Conservation (phyloP, 495 filamentous ascomycete genomes). For the Aspergillus sparsus region DNA sequence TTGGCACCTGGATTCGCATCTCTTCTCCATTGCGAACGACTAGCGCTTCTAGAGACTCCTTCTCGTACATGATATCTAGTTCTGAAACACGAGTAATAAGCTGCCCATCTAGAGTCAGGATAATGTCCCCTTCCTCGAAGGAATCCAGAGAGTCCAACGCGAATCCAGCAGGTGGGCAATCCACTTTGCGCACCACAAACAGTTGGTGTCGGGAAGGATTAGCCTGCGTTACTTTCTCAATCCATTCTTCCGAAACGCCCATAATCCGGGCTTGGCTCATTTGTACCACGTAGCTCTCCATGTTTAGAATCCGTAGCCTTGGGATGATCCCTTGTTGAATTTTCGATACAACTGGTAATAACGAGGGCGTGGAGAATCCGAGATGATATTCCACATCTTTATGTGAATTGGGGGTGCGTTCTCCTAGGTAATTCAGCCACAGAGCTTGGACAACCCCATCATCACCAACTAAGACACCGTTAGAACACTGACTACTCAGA, state of each 20-base stretch:
- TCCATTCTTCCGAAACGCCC: conserved; percentile 96
- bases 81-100: conserved; percentile 91
- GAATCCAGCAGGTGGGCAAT: conserved; percentile 60
- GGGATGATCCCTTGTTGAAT: conserved; percentile 79
- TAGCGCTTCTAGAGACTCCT: conserved; percentile 77
- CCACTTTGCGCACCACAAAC: conserved; percentile 96
- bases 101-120: conserved; percentile 86
- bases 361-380: conserved; percentile 82
- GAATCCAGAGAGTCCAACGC: conserved; percentile 33
- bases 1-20: conserved; percentile 75
- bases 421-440: conserved; percentile 95
- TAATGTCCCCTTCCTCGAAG: conserved; percentile 88
- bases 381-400: conserved; percentile 98
- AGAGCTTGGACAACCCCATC: conserved; percentile 91
- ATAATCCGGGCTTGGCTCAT: conserved; percentile 98
- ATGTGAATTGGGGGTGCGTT: conserved; percentile 71
- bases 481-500: conserved; percentile 89
- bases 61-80: conserved; percentile 94
- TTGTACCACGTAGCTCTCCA: conserved; percentile 91
- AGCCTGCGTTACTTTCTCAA: conserved; percentile 77
- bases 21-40: conserved; percentile 86
- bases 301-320: conserved; percentile 82
- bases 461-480: conserved; percentile 84
- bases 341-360: conserved; percentile 81
- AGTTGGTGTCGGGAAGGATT: conserved; percentile 92